These are phyloP conservation scores for Takashimella koratensis DNA, from an alignment of 1,284 basidiomycete species.

Conservation along the genomic window DNA sequence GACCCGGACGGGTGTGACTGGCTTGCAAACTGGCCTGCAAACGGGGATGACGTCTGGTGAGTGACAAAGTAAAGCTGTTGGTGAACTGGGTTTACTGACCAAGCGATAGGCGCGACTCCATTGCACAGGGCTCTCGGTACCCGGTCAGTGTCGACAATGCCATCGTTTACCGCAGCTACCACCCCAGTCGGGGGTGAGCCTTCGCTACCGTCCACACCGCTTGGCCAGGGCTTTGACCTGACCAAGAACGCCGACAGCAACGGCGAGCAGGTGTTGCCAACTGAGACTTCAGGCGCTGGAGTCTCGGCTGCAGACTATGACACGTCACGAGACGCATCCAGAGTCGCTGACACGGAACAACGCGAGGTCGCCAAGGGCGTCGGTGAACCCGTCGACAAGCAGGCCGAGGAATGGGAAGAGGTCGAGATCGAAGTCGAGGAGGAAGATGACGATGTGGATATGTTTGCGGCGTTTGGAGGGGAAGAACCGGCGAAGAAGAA, in stretches of 20 bases:
- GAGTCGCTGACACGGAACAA: slow-evolving; percentile 7
- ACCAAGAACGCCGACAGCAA: slow-evolving; percentile 22
- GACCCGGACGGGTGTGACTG: slow-evolving; percentile 25
- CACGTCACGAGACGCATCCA: slow-evolving; percentile 57
- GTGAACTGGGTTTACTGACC: too few relatives aligned
- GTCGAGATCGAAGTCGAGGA: slow-evolving; percentile 59
- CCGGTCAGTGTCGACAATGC: slow-evolving; percentile 16
- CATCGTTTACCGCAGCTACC: slow-evolving; percentile 13
- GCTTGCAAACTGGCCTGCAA: slow-evolving; percentile 8
- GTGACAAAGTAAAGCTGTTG: too few relatives aligned
- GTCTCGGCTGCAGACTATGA: slow-evolving; percentile 88
- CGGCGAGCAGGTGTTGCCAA: background rate
- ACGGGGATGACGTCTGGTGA: slow-evolving; percentile 19
- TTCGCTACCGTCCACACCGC: slow-evolving; percentile 32
- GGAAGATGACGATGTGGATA: slow-evolving; percentile 74
- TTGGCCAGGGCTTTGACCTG: slow-evolving; percentile 42
- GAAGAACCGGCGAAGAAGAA: slow-evolving; percentile 57
- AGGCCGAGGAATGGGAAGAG: slow-evolving; percentile 53
- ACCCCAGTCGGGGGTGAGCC: slow-evolving; percentile 30
- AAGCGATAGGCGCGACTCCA: slow-evolving; percentile 34
- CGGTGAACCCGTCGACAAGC: slow-evolving; percentile 42
- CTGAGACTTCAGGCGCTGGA: slow-evolving; percentile 1
- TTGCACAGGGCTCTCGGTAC: slow-evolving; percentile 32
- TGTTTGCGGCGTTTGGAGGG: slow-evolving; percentile 70
- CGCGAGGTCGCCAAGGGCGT: slow-evolving; percentile 45